Evolutionary conservation across 2,329 filamentous ascomycete genomes (phyloP), one percentile per base, ranked within the genome.

Genomic region (Colletotrichum echinochloae): DNA sequence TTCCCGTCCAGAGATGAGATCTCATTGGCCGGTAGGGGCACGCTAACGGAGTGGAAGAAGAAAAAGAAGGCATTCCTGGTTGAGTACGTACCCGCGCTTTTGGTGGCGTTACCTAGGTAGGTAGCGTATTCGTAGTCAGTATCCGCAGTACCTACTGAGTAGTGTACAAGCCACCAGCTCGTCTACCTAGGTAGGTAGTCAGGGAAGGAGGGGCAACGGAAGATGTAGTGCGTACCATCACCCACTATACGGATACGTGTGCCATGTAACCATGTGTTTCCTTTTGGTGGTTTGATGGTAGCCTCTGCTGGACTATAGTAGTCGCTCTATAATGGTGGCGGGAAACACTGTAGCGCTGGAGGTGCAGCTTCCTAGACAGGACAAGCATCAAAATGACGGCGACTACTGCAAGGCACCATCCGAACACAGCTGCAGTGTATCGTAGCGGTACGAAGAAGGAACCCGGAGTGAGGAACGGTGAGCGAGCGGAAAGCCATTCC

Each of bases 361-460:
- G 63, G 35, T 67, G 67, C 67, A 70, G 67, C 64, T 63, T 71
- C 44, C 68, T 68, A 70, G 64, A 68, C 68, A 68, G 65, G 54
- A 68, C 44, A 70, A 57, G 65, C 68, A 63, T 59, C 57, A 59
- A 57, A 46, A 64, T 37, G 69, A 48, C 65, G 65, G 69, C 41
- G 35, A 48, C 69, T 71, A 71, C 69, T 71, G 69, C 69, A 71
- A 71, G 69, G 69, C 65, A 71, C 69, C 69, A 71, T 70, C 69
- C 60, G 63, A 67, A 18, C 56, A 66, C 67, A 56, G 41, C 56
- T 61, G 63, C 63, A 66, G 62, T n/a, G 59, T 18, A 52, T 35
- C 26, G 62, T 26, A 33, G 14, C 14, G 20, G n/a, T 28, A 7
- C 8, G 39, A 46, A 12, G 35, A 59, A 8, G n/a, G 52, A 56